Evolutionary conservation across 192 early-diverging fungal species (phyloP).

Genomic region (Umbelopsis isabellina): DNA sequence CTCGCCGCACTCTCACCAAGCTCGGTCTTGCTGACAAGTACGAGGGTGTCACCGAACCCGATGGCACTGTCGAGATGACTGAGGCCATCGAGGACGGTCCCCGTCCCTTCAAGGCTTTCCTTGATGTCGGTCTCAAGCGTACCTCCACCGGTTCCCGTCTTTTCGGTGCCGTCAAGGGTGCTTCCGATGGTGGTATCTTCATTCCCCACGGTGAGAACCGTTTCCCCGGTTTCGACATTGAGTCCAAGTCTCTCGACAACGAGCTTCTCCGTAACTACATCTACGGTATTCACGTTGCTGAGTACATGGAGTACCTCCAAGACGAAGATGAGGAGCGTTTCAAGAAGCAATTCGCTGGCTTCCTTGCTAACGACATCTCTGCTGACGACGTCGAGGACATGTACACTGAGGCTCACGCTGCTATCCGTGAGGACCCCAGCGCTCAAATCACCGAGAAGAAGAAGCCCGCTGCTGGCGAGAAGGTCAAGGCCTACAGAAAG

Average conservation of each 20-base stretch:
- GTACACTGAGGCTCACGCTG: conserved; percentile 90
- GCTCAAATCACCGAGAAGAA: conserved; percentile 77
- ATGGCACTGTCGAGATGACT: conserved; percentile 87
- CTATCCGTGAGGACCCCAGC: conserved; percentile 89
- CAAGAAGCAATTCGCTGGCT: conserved; percentile 94
- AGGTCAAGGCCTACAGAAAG: conserved; percentile 59
- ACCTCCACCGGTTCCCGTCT: conserved; percentile 98
- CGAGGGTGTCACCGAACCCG: conserved; percentile 90
- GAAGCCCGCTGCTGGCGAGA: conserved; percentile 46
- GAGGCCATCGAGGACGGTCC: conserved; percentile 91
- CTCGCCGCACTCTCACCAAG: conserved; percentile 95
- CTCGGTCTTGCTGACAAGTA: conserved; percentile 95
- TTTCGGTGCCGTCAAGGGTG: conserved; percentile 98
- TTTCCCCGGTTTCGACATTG: conserved; percentile 95
- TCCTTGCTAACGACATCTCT: conserved; percentile 85
- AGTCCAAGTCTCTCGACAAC: conserved; percentile 87
- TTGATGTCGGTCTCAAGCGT: conserved; percentile 95
- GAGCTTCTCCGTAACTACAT: conserved; percentile 96
- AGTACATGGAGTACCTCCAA: conserved; percentile 98
- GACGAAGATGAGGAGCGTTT: conserved; percentile 99
- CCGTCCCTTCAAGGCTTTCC: conserved; percentile 97
- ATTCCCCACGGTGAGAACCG: conserved; percentile 96
- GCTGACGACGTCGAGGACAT: conserved; percentile 94
- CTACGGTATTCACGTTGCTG: conserved; percentile 96
- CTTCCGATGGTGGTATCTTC: conserved; percentile 96